Base-by-base conservation (phyloP, 768 basidiomycete species). In the Auricularia cornea region DNA sequence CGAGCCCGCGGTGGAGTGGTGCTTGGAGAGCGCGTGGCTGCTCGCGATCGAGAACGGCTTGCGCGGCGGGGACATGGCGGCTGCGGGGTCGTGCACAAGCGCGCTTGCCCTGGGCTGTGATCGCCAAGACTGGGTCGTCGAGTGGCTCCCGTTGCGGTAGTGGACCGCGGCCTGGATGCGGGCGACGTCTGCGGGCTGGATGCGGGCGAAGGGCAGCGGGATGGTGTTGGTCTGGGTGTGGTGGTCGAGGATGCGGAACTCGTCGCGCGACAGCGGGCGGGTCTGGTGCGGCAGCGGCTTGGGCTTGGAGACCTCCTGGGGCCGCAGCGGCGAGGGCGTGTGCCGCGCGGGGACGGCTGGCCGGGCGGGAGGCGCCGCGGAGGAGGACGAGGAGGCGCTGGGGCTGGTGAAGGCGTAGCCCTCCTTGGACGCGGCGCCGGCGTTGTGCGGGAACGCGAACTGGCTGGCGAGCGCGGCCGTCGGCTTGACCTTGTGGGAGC, bases 391-490 rank as follows among this genome's bases (percentile, higher is more conserved):
- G 12, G 23, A 18, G 1, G 44, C 44, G 44, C 26, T 57, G 26
- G 54, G 16, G 54, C 54, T 16, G 2, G 54, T 57, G 54, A 57
- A 57, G 14, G 54, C 44, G 20, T 48, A 57, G 26, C 54, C 54
- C 54, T 57, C 18, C 10, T 31, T 26, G 18, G 10, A 10, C 26
- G 12, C 28, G 54, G 54, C 30, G 35, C 35, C 35, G 6, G 54
- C 26, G 54, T 57, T 57, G 54, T 57, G 54, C 26, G 54, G 54
- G 54, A 57, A 57, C 26, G 54, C 54, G 11, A 57, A 57, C 29
- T 26, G 28, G 28, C 30, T 28, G 54, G 54, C 54, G 54, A 57
- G 54, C 54, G 54, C 30, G 23, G 54, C 54, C 26, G 54, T 28
- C 18, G 54, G 54, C 54, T 57, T 57, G 54, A 29, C 54, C 12